Conservation (phyloP, 1,139 yeast genomes). For the Kodamaea alishanica region DNA sequence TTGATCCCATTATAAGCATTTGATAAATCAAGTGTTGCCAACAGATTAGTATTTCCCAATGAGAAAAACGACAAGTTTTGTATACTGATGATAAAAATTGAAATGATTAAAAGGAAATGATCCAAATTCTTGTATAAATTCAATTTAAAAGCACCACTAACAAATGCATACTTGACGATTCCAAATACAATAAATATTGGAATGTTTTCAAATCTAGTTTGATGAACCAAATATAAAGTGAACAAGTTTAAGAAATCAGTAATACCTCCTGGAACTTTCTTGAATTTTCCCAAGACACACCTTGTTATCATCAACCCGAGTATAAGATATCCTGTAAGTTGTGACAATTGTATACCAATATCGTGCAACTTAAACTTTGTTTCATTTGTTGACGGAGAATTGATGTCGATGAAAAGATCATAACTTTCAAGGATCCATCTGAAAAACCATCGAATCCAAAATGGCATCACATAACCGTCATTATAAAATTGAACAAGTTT, state of each 20-base stretch:
- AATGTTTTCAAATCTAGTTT: slow-evolving; percentile 63
- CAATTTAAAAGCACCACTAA: slow-evolving; percentile 9
- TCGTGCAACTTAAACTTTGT: slow-evolving; percentile 25
- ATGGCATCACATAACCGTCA: slow-evolving; percentile 53
- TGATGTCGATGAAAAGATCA: slow-evolving; percentile 13
- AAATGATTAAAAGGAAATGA: slow-evolving; percentile 20
- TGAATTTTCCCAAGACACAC: slow-evolving; percentile 24
- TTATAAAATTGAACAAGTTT: slow-evolving; percentile 54
- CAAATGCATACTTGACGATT: slow-evolving; percentile 29
- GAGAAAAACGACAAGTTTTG: slow-evolving; percentile 83
- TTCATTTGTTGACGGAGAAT: slow-evolving; percentile 11
- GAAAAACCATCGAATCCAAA: slow-evolving; percentile 28
- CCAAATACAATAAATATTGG: slow-evolving; percentile 62
- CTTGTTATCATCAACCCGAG: slow-evolving; percentile 22
- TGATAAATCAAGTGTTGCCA: slow-evolving; percentile 85
- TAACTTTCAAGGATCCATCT: slow-evolving; percentile 29
- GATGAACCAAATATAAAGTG: slow-evolving; percentile 62
- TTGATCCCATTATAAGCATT: slow-evolving; percentile 88
- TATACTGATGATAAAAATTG: slow-evolving; percentile 32
- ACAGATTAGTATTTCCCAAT: slow-evolving; percentile 86
- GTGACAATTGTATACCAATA: slow-evolving; percentile 28
- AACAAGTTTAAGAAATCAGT: slow-evolving; percentile 44
- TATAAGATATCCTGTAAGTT: slow-evolving; percentile 19
- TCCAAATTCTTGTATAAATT: slow-evolving; percentile 16
- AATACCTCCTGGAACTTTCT: slow-evolving; percentile 26